These are phyloP conservation scores for Pholiota molesta DNA, from an alignment of 768 basidiomycete genomes.

Conservation along the genomic window DNA sequence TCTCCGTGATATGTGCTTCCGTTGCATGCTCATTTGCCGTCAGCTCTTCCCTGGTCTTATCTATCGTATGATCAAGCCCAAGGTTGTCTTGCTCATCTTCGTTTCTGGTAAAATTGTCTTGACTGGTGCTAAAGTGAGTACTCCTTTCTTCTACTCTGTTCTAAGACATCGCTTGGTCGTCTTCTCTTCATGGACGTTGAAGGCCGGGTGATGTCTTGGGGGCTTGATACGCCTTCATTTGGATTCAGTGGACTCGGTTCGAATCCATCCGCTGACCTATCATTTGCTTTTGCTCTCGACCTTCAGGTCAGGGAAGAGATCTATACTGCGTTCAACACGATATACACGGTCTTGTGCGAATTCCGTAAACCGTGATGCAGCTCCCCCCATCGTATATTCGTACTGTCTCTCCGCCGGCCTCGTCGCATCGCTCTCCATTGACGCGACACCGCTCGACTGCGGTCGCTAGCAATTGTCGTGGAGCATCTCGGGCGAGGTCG, in stretches of 20 bases:
- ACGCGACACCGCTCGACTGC: slow-evolving; percentile 12
- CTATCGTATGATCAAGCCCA: slow-evolving; percentile 99
- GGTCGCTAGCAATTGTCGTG: slow-evolving; percentile 14
- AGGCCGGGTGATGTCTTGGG: slow-evolving; percentile 21
- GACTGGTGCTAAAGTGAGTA: slow-evolving; percentile 94
- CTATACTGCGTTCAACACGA: slow-evolving; percentile 99
- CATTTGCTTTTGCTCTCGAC: slow-evolving; percentile 31
- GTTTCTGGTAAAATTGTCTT: slow-evolving; percentile 99
- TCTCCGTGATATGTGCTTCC: neutral
- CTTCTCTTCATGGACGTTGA: slow-evolving; percentile 14
- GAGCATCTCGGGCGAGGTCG: slow-evolving; percentile 21
- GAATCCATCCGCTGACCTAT: slow-evolving; percentile 51
- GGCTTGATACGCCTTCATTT: slow-evolving; percentile 22
- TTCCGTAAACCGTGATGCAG: slow-evolving; percentile 79
- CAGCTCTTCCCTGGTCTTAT: slow-evolving; percentile 98
- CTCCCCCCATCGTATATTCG: slow-evolving; percentile 20
- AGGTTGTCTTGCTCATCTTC: slow-evolving; percentile 97
- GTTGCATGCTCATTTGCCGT: slow-evolving; percentile 13
- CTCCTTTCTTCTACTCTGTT: slow-evolving; percentile 23
- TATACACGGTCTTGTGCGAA: slow-evolving; percentile 96
- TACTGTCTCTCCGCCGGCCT: slow-evolving; percentile 21
- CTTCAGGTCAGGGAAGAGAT: slow-evolving; percentile 96
- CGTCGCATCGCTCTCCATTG: slow-evolving; percentile 20
- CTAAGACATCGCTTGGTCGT: slow-evolving; percentile 23
- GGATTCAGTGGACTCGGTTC: slow-evolving; percentile 44